A percentile compares a stretch with the other conserved stretches of the same genome.
phyloP scores from a whole-genome alignment of 768 basidiomycete genomes.

The Dioszegia aurantiaca region DNA sequence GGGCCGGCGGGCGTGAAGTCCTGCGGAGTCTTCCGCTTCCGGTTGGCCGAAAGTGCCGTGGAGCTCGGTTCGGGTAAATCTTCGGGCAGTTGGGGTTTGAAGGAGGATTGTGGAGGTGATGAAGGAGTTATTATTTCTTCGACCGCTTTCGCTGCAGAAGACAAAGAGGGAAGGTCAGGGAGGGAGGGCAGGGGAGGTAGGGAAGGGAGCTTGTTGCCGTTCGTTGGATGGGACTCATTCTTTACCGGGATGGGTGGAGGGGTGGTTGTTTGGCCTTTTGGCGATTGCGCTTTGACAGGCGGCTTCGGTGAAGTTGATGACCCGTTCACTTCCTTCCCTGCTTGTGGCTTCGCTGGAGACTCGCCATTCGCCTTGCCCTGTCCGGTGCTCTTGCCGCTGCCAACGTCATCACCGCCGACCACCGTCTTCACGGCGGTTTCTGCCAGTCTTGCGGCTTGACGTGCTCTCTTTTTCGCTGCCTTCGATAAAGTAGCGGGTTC shows the following conservation, averaged over 20 bases:
- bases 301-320: neutral
- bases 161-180: too few species aligned
- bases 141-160: too few species aligned
- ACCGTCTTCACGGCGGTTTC: conserved; percentile 3
- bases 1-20: conserved; percentile 43
- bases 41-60: conserved; percentile 31
- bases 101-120: conserved; percentile 18
- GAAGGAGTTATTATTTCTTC: too few species aligned
- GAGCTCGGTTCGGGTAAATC: conserved; percentile 27
- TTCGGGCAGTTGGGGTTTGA: conserved; percentile 33
- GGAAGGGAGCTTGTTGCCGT: neutral
- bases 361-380: conserved; percentile 2
- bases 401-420: neutral
- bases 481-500: conserved; percentile 5
- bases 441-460: conserved; percentile 8
- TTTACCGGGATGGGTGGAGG: neutral
- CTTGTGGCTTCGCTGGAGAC: neutral
- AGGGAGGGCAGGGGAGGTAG: neutral
- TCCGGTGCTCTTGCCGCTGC: neutral
- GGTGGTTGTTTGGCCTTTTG: neutral
- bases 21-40: conserved; percentile 41
- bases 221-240: neutral
- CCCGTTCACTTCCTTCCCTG: neutral
- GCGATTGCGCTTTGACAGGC: neutral
- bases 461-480: conserved; percentile 9